These are phyloP conservation scores for Penicillium freii DNA, from an alignment of 2,329 filamentous ascomycete species.

Conservation along the genomic window DNA sequence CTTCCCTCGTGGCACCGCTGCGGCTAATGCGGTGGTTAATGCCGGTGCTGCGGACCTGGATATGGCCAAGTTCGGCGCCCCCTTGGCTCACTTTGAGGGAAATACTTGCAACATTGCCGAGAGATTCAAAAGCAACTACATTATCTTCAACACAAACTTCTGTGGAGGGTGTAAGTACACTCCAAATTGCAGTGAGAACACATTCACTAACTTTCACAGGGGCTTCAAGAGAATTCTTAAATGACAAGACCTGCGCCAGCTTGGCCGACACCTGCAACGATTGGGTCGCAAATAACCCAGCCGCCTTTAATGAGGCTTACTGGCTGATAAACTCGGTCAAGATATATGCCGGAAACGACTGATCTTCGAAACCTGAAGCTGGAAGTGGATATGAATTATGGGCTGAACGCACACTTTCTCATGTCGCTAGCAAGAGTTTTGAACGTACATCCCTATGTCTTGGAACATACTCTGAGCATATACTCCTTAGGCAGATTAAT, in stretches of 20 bases:
- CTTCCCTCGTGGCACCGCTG: too few species aligned
- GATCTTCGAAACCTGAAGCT: background rate
- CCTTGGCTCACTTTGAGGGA: too few species aligned
- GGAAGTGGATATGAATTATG: background rate
- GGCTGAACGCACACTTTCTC: background rate
- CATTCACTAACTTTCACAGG: background rate
- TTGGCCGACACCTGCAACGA: background rate
- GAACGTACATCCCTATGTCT: background rate
- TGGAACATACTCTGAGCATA: background rate
- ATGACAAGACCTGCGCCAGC: background rate
- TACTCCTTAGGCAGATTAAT: background rate
- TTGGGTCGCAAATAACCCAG: background rate
- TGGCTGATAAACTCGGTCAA: background rate
- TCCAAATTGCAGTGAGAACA: background rate
- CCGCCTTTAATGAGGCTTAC: background rate
- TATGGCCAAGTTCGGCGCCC: too few species aligned
- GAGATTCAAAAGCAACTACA: background rate
- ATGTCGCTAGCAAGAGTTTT: background rate
- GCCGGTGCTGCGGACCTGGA: too few species aligned
- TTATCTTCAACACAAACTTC: background rate
- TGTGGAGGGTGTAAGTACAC: background rate
- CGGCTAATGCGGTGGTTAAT: too few species aligned
- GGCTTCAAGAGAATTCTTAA: background rate
- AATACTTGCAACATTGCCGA: background rate
- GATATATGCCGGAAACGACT: background rate